These are phyloP conservation scores for Eudorina sp. DNA, from an alignment of 139 green algal species.

Conservation along the genomic window DNA sequence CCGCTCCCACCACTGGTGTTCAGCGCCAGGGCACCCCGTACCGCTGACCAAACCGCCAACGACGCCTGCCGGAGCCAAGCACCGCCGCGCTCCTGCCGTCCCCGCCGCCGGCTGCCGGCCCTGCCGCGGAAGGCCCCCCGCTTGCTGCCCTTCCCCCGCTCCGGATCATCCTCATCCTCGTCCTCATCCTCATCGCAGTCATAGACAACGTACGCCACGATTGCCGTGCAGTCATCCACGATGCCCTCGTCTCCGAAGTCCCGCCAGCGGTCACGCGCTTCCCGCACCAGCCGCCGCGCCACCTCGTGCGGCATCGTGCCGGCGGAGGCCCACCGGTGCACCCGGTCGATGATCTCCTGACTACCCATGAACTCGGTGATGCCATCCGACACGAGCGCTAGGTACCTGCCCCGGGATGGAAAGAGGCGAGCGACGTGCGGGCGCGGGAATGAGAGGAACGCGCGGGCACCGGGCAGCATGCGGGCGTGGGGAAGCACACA, in stretches of 20 bases:
- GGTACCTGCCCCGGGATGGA: conserved; percentile 62
- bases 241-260: background rate
- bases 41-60: too few relatives aligned
- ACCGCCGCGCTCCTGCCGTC: background rate
- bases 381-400: conserved; percentile 73
- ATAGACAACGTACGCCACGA: conserved; percentile 34
- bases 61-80: too few relatives aligned
- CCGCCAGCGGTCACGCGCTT: conserved; percentile 32
- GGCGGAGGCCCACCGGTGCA: conserved; percentile 52
- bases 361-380: conserved; percentile 74
- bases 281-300: conserved; percentile 33
- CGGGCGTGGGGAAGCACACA: too few relatives aligned
- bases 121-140: background rate
- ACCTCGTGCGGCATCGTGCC: conserved; percentile 33
- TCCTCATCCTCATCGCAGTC: background rate
- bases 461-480: too few relatives aligned
- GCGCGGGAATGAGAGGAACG: too few relatives aligned
- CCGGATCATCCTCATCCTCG: background rate
- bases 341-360: conserved; percentile 64
- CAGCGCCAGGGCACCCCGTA: too few relatives aligned
- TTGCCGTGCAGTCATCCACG: conserved; percentile 42
- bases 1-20: too few relatives aligned
- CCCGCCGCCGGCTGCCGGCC: background rate
- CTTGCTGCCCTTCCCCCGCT: background rate
- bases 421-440: too few relatives aligned